Evolutionary conservation across 306 rosid species (phyloP).

Genomic region (Castanea sativa): DNA sequence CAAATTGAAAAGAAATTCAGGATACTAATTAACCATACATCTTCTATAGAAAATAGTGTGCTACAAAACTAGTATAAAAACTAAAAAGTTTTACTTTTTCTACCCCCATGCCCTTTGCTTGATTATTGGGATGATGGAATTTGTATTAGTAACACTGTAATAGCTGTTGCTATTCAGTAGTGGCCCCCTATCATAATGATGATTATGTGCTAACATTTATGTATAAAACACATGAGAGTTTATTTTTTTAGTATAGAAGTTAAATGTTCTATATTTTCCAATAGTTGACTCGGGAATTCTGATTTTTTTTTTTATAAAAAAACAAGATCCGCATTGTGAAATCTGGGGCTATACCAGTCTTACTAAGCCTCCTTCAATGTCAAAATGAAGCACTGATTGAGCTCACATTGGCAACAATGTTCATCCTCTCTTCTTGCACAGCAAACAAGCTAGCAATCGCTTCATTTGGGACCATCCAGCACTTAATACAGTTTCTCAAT

Average conservation of each 20-base stretch:
- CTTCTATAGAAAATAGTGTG: background rate
- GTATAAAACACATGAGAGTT: slow-evolving; percentile 12
- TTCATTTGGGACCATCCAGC: slow-evolving; percentile 53
- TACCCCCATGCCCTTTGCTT: slow-evolving; percentile 19
- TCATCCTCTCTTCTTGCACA: slow-evolving; percentile 73
- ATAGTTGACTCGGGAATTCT: slow-evolving; percentile 6
- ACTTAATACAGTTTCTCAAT: slow-evolving; percentile 39
- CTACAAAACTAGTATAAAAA: background rate
- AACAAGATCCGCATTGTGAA: slow-evolving; percentile 62
- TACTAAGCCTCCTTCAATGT: slow-evolving; percentile 53
- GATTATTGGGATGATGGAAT: slow-evolving; percentile 27
- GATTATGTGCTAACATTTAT: slow-evolving; percentile 33
- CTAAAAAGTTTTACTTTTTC: slow-evolving; percentile 26
- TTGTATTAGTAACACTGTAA: background rate
- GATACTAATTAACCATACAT: background rate
- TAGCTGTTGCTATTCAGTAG: slow-evolving; percentile 28
- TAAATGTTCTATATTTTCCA: slow-evolving; percentile 7
- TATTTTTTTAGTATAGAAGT: slow-evolving; percentile 31
- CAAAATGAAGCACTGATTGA: slow-evolving; percentile 40
- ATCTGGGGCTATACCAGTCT: slow-evolving; percentile 53
- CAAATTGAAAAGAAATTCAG: background rate
- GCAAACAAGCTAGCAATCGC: slow-evolving; percentile 61
- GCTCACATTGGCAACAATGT: slow-evolving; percentile 49
- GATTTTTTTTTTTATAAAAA: slow-evolving; percentile 27
- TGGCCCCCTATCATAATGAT: slow-evolving; percentile 17